phyloP scores from a whole-genome alignment of 1,139 yeast genomes.

The Suhomyces yuchorum region DNA sequence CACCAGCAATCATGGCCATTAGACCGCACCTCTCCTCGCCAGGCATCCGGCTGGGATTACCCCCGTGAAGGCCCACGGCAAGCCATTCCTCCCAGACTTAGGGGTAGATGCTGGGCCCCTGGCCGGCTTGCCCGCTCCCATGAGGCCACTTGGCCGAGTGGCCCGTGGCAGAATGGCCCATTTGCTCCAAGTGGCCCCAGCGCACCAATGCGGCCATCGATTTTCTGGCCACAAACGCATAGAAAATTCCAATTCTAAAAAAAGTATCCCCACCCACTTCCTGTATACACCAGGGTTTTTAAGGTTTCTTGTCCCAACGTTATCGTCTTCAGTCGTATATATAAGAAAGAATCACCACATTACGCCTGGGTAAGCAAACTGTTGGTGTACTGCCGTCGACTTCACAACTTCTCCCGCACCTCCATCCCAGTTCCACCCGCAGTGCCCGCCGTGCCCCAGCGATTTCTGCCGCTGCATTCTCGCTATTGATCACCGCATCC shows the following conservation, averaged over 20 bases:
- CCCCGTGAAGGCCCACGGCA: not conserved
- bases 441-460: not conserved
- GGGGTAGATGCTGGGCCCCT: too few relatives aligned
- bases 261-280: not conserved
- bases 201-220: not conserved
- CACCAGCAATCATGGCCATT: not conserved
- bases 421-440: not conserved
- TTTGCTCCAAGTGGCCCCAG: not conserved
- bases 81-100: not conserved
- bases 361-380: not conserved
- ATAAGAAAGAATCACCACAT: not conserved
- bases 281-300: not conserved
- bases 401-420: too few relatives aligned
- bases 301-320: not conserved
- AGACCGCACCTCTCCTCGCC: not conserved
- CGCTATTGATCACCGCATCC: not conserved
- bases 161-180: too few relatives aligned
- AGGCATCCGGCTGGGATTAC: not conserved
- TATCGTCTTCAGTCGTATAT: slow-evolving; percentile 10
- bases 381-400: not conserved
- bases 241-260: not conserved
- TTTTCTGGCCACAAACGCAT: not conserved
- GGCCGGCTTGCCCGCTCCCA: too few relatives aligned
- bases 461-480: not conserved
- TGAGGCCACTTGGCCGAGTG: too few relatives aligned